Base-by-base conservation (phyloP, 805 yeast species). In the Candida tallmaniae region DNA sequence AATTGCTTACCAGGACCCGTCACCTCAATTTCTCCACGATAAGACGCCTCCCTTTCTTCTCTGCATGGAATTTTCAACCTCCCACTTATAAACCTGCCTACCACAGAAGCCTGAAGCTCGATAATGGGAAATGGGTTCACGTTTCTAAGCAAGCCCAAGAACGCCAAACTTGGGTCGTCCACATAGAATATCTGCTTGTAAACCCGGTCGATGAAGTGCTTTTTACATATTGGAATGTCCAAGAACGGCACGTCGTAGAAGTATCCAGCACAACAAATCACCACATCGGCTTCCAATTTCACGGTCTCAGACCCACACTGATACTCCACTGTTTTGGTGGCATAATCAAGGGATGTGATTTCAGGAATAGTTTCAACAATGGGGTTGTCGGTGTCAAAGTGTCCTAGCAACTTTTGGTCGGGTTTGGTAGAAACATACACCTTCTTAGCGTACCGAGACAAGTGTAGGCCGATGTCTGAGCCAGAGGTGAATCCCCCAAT, bases 401-500 rank as follows among this genome's bases (percentile, higher is more conserved):
- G 28, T 7, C 17, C 32, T 19, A 24, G 6, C n/a, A 34, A 6
- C 5, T 20, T 13, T 10, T 21, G 28, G 7, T 23, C 23, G 6
- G 49, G 53, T 21, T 36, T 42, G 14, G 36, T 35, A 4, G 52
- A 45, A 10, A 51, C 46, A 33, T 46, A 46, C 0, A 50, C 41
- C 16, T 44, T 62, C 15, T 66, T 56, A 6, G 51, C 52, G 3
- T 39, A 49, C 2, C 63, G 60, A 1, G 78, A 73, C 13, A 80
- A 49, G 50, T 83, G 89, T 37, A 68, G 70, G 2, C 86, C 74
- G 27, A 83, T 62, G 50, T 87, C 95, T 13, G 76, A 73, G 18
- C 90, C 95, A 20, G 87, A 78, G 2, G 93, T 82, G 8, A 80
- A 77, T 46, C 79, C 80, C 0, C 95, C 95, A n/a, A 85, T 74